A percentile compares a stretch with the other conserved stretches of the same genome.
These are phyloP conservation scores for Fusarium newnesense DNA, from an alignment of 2,329 filamentous ascomycete species.

Conservation along the genomic window DNA sequence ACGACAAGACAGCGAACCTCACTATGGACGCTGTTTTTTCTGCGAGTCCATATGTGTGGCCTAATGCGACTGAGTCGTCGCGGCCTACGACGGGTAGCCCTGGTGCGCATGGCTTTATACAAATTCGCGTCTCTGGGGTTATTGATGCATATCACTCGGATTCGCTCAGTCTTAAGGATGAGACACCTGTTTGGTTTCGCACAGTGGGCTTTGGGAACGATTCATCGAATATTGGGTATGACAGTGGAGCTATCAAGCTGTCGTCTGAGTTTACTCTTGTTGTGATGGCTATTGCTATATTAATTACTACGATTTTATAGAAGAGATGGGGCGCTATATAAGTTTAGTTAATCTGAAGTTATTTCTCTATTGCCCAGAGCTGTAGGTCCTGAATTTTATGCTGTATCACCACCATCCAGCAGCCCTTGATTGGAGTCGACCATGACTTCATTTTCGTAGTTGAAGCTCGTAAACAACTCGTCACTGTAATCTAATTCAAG, in stretches of 20 bases:
- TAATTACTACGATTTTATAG: neutral
- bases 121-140: neutral
- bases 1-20: slow-evolving; percentile 1
- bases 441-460: neutral
- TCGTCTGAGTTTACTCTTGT: accelerated
- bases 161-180: neutral
- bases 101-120: neutral
- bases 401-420: accelerated
- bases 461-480: accelerated
- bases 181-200: neutral
- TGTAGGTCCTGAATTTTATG: accelerated
- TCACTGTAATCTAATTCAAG: neutral
- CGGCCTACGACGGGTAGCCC: neutral
- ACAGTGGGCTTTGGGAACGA: slow-evolving; percentile 8
- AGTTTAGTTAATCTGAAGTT: accelerated
- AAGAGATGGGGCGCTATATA: accelerated
- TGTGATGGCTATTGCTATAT: neutral
- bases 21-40: neutral
- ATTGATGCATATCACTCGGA: slow-evolving; percentile 5
- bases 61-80: neutral
- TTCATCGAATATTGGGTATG: neutral
- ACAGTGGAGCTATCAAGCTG: neutral
- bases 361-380: accelerated
- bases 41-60: neutral
- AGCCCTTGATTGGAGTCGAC: neutral